These are phyloP conservation scores for Acer yangbiense DNA, from an alignment of 345 rosid species.

Conservation along the genomic window DNA sequence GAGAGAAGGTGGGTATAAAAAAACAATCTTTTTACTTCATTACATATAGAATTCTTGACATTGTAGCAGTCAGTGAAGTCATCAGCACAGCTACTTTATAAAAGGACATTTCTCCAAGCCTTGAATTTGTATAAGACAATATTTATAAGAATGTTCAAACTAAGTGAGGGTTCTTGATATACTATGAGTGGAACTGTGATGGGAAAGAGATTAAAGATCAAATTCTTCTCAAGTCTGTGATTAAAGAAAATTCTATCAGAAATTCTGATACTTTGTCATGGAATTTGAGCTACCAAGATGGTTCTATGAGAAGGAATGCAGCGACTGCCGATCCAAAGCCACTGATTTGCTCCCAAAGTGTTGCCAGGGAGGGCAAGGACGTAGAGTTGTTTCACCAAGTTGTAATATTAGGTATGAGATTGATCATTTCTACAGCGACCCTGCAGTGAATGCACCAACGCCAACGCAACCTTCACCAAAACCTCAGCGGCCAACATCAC, in stretches of 20 bases:
- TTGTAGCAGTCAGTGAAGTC: constrained; percentile 7
- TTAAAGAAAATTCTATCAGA: background rate
- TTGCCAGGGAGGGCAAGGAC: too few species aligned
- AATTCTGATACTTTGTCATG: constrained; percentile 12
- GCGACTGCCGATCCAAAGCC: too few species aligned
- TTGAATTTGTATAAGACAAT: too few species aligned
- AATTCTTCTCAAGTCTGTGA: background rate
- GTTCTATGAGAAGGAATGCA: background rate
- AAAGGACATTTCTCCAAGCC: too few species aligned
- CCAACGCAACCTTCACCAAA: too few species aligned
- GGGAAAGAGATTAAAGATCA: background rate
- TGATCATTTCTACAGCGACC: too few species aligned
- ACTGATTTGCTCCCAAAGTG: too few species aligned
- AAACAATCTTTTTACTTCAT: constrained; percentile 24
- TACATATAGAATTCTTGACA: constrained; percentile 35
- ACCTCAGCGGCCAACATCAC: too few species aligned
- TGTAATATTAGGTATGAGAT: too few species aligned
- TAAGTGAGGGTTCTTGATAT: constrained; percentile 6
- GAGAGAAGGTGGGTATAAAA: constrained; percentile 33
- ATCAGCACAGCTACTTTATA: background rate
- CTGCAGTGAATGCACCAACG: too few species aligned
- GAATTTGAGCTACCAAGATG: constrained; percentile 17
- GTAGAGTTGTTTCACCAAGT: too few species aligned
- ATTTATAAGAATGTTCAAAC: background rate
- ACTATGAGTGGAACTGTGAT: constrained; percentile 10